Base-by-base conservation (phyloP, 1,139 yeast genomes). In the Geotrichum restrictum region DNA sequence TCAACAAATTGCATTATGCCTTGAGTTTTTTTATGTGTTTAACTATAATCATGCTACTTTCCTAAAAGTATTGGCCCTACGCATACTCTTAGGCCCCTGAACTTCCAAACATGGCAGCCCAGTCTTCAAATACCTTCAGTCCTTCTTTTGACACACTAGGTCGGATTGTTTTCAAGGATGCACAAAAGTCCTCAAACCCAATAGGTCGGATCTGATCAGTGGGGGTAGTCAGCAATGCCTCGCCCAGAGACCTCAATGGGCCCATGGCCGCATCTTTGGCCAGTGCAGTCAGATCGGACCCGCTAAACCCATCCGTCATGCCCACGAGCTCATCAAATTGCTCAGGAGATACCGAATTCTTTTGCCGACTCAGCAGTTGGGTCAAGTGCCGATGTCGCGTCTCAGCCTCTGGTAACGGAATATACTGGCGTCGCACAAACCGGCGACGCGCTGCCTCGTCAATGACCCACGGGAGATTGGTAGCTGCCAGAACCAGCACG, bases 261-360 rank as follows among this genome's bases (percentile, higher is more conserved):
- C 98, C 97, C 97, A 93, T 91, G 1, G 98, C 98, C 1, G 97
- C 95, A 69, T 93, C 98, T 68, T 93, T 93, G 1, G 98, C 96
- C 60, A 93, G 73, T 0, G 98, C 96, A 0, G 98, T 93, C 46
- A 93, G 80, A 69, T 93, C 98, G 60, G 95, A 85, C 2, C 98
- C 98, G 49, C 96, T 85, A 67, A 85, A 89, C 1, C 95, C 95
- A 49, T 82, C 85, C 1, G 89, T 89, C 62, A 80, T 70, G n/a
- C 73, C 73, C 41, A 88, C 77, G 29, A 93, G 74, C 53, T 73
- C 74, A 2, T 74, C 75, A 59, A 83, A 78, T 57, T 91, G 96
- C 8, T 69, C 76, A 0, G 80, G 86, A 31, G 79, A 70, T 21
- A 93, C 67, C 3, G 67, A 67, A 64, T 88, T 88, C 54, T 84